phyloP scores from a whole-genome alignment of 768 basidiomycete species.

The Boletellus sp. region DNA sequence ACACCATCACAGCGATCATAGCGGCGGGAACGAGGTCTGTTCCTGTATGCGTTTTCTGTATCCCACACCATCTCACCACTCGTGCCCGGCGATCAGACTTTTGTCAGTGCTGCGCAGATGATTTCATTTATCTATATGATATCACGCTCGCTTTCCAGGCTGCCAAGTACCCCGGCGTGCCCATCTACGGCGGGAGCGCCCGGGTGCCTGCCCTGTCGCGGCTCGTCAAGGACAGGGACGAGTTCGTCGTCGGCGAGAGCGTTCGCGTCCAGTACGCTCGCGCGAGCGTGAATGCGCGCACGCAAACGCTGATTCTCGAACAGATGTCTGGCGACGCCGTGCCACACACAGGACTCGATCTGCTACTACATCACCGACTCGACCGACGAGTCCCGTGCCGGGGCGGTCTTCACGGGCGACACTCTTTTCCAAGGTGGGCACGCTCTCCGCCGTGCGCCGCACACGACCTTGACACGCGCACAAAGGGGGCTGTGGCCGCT shows the following conservation, averaged over 20 bases:
- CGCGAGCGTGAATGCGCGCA: background rate
- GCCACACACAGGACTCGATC: slow-evolving; percentile 96
- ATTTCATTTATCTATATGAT: background rate
- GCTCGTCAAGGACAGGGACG: slow-evolving; percentile 76
- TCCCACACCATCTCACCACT: slow-evolving; percentile 12
- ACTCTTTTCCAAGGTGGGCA: slow-evolving; percentile 66
- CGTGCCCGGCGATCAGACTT: slow-evolving; percentile 18
- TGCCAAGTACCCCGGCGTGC: slow-evolving; percentile 40
- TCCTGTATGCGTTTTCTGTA: background rate
- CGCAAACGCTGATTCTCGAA: slow-evolving; percentile 4
- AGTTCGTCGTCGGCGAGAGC: slow-evolving; percentile 67
- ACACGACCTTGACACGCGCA: slow-evolving; percentile 22
- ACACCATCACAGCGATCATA: slow-evolving; percentile 90
- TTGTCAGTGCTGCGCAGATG: slow-evolving; percentile 23
- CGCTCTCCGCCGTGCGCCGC: background rate
- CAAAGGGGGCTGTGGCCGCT: slow-evolving; percentile 87
- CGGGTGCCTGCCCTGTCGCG: slow-evolving; percentile 63
- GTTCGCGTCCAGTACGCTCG: slow-evolving; percentile 54
- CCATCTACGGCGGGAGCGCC: slow-evolving; percentile 78
- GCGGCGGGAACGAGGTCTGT: slow-evolving; percentile 77
- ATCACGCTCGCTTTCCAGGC: slow-evolving; percentile 35
- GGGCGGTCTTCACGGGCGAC: slow-evolving; percentile 91
- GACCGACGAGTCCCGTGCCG: slow-evolving; percentile 47
- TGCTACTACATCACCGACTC: slow-evolving; percentile 73
- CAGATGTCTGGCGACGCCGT: slow-evolving; percentile 84